Conservation (phyloP, 1,284 basidiomycete genomes). For the Xerocomus minutiporus region DNA sequence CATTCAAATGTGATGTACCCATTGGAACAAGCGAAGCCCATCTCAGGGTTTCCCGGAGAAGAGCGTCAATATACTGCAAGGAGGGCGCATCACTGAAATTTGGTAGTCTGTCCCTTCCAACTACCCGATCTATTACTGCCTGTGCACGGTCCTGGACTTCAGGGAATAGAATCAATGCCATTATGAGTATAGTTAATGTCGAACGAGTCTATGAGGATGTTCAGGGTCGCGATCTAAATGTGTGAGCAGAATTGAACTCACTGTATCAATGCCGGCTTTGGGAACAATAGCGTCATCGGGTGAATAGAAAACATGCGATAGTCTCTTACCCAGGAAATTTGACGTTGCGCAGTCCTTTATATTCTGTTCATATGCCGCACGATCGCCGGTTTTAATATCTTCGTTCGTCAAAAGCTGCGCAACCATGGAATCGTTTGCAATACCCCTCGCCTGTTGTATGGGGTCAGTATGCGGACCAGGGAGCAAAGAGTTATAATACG, state of each 20-base stretch:
- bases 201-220: slow-evolving; percentile 21
- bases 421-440: slow-evolving; percentile 21
- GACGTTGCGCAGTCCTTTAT: slow-evolving; percentile 21
- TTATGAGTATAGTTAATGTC: slow-evolving; percentile 17
- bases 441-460: slow-evolving; percentile 11
- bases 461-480: background rate
- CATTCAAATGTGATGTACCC: slow-evolving; percentile 11
- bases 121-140: slow-evolving; percentile 18
- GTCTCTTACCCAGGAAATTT: slow-evolving; percentile 18
- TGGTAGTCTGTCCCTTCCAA: slow-evolving; percentile 23
- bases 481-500: background rate
- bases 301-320: background rate
- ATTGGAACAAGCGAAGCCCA: slow-evolving; percentile 25
- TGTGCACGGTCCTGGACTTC: slow-evolving; percentile 26
- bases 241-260: slow-evolving; percentile 8
- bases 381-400: background rate
- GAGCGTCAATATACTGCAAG: slow-evolving; percentile 28
- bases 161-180: slow-evolving; percentile 24
- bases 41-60: slow-evolving; percentile 24
- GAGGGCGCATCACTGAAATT: slow-evolving; percentile 18
- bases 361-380: slow-evolving; percentile 10
- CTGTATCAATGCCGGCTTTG: slow-evolving; percentile 23
- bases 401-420: slow-evolving; percentile 12
- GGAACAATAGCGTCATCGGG: background rate
- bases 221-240: background rate